These are phyloP conservation scores for Rhododendron ovatum DNA, from an alignment of 148 eudicot species.

Conservation along the genomic window DNA sequence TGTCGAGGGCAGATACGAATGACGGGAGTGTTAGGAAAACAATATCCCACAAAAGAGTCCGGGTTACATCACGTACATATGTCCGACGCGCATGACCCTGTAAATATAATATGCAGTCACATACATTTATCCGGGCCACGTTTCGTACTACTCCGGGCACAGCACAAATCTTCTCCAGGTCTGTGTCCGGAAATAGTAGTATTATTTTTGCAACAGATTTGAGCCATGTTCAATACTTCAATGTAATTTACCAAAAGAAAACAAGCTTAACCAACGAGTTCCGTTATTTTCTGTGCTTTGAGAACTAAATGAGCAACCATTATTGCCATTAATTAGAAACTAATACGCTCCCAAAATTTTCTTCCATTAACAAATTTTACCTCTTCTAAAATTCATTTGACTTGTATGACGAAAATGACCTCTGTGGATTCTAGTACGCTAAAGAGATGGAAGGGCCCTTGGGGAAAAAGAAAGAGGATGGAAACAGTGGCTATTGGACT, in stretches of 20 bases:
- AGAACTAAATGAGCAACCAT: not conserved
- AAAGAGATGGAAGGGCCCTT: not conserved
- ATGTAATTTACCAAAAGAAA: too few species aligned
- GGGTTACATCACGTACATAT: not conserved
- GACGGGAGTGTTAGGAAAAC: not conserved
- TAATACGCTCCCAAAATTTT: not conserved
- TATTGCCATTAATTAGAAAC: not conserved
- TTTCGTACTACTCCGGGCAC: too few species aligned
- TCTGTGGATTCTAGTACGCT: not conserved
- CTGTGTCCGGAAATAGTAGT: too few species aligned
- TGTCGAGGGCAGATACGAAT: not conserved
- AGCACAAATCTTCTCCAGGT: too few species aligned
- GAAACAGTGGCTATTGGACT: not conserved
- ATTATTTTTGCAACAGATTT: too few species aligned
- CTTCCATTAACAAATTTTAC: not conserved
- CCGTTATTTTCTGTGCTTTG: not conserved
- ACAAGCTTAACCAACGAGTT: not conserved
- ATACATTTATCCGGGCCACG: too few species aligned
- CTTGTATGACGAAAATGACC: not conserved
- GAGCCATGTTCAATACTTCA: too few species aligned
- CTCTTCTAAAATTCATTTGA: not conserved
- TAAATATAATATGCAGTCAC: too few species aligned
- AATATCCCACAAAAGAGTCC: not conserved
- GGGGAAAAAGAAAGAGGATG: not conserved
- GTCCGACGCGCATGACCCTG: too few species aligned